phyloP scores from a whole-genome alignment of 2,329 filamentous ascomycete genomes.

The Nakataea oryzae region DNA sequence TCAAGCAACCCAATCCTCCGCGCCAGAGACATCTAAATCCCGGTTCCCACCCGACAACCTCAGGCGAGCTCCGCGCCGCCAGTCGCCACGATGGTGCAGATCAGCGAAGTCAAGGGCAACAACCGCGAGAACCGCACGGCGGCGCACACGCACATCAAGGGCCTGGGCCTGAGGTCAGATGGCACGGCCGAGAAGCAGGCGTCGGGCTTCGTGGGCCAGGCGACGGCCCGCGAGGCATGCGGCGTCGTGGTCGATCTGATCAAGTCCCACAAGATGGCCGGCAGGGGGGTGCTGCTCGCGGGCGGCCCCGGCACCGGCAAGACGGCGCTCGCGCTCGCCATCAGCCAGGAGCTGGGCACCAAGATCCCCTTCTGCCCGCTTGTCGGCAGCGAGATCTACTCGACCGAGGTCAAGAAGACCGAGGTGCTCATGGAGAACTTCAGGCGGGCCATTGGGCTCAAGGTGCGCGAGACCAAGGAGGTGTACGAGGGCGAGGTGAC shows the following conservation, averaged over 20 bases:
- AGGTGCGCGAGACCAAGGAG: slow-evolving; percentile 97
- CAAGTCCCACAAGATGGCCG: slow-evolving; percentile 94
- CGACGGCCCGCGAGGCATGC: slow-evolving; percentile 84
- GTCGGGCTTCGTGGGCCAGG: slow-evolving; percentile 84
- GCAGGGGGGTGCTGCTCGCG: slow-evolving; percentile 82
- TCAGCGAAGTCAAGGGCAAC: slow-evolving; percentile 91
- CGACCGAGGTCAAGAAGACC: slow-evolving; percentile 97
- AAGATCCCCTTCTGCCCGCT: slow-evolving; percentile 99
- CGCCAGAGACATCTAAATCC: not conserved
- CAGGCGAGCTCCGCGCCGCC: slow-evolving; percentile 6
- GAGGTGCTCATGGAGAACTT: slow-evolving; percentile 99
- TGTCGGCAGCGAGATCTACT: slow-evolving; percentile 96
- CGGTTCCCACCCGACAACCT: not conserved
- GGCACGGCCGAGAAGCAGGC: slow-evolving; percentile 72
- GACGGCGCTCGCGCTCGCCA: slow-evolving; percentile 87
- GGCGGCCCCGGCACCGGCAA: slow-evolving; percentile 95
- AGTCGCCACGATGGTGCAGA: slow-evolving; percentile 62
- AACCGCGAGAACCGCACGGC: slow-evolving; percentile 93
- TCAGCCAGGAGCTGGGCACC: slow-evolving; percentile 93
- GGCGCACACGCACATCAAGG: slow-evolving; percentile 96
- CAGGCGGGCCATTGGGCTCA: slow-evolving; percentile 86
- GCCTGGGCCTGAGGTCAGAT: slow-evolving; percentile 76
- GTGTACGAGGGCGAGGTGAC: slow-evolving; percentile 98
- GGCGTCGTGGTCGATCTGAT: slow-evolving; percentile 95
- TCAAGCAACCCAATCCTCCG: not conserved